These are phyloP conservation scores for Russula lepida DNA, from an alignment of 768 basidiomycete genomes.

Conservation along the genomic window DNA sequence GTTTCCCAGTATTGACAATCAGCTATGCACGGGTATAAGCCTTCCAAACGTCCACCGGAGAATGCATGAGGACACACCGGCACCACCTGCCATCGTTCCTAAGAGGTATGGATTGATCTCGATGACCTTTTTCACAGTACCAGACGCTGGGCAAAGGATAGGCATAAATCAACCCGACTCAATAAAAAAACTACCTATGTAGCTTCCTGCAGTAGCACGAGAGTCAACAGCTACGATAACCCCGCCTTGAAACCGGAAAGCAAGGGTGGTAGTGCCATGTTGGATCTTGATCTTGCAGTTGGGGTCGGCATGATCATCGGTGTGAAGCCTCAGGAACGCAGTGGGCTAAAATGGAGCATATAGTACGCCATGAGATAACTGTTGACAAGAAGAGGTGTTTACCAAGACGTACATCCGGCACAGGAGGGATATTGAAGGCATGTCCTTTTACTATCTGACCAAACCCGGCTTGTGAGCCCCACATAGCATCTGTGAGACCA, in stretches of 20 bases:
- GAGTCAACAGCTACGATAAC: constrained; percentile 99
- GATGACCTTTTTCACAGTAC: constrained; percentile 98
- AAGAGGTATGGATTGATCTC: constrained; percentile 98
- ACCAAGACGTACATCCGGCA: constrained; percentile 57
- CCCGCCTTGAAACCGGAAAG: constrained; percentile 93
- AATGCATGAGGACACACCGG: constrained; percentile 46
- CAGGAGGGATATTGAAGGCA: constrained; percentile 60
- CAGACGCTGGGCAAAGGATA: constrained; percentile 53
- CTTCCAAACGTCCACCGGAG: not conserved
- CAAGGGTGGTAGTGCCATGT: constrained; percentile 96
- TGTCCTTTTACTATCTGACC: constrained; percentile 68
- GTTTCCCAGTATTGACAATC: constrained; percentile 99
- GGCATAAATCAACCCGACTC: not conserved
- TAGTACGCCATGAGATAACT: not conserved
- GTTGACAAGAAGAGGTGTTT: not conserved
- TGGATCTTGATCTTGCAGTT: constrained; percentile 95
- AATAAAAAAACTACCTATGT: constrained; percentile 60
- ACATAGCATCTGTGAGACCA: constrained; percentile 56
- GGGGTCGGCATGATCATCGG: constrained; percentile 92
- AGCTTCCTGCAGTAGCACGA: constrained; percentile 92
- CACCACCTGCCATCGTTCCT: constrained; percentile 99
- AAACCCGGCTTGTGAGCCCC: constrained; percentile 81
- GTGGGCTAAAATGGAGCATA: constrained; percentile 55
- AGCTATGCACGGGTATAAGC: constrained; percentile 37
- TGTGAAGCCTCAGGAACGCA: constrained; percentile 85